These are phyloP conservation scores for Calonectria fujianensis DNA, from an alignment of 2,329 filamentous ascomycete species.

Conservation along the genomic window DNA sequence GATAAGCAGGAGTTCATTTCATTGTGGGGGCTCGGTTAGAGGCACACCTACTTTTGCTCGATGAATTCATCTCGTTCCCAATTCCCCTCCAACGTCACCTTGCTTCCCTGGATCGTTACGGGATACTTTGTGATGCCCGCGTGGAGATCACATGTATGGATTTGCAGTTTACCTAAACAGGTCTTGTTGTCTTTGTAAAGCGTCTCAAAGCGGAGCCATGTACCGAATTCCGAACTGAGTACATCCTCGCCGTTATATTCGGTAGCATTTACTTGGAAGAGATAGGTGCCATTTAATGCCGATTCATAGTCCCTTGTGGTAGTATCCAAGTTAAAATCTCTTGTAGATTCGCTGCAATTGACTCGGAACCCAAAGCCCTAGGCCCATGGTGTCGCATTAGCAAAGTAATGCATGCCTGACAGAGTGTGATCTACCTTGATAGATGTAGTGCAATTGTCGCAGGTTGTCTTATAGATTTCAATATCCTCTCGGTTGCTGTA, in stretches of 20 bases:
- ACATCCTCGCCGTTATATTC: constrained; percentile 37
- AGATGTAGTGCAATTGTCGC: constrained; percentile 39
- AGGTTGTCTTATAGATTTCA: not conserved
- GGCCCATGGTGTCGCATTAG: no score
- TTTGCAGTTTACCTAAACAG: constrained; percentile 40
- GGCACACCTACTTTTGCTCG: constrained; percentile 38
- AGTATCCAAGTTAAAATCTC: constrained; percentile 39
- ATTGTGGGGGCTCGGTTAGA: no score
- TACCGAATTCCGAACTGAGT: constrained; percentile 27
- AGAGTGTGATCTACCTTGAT: constrained; percentile 24
- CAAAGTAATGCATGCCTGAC: no score
- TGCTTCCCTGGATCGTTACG: constrained; percentile 25
- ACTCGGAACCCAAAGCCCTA: constrained; percentile 45
- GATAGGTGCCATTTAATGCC: constrained; percentile 38
- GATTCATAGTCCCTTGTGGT: not conserved
- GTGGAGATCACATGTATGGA: constrained; percentile 49
- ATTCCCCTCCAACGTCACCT: constrained; percentile 37
- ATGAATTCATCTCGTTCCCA: constrained; percentile 49
- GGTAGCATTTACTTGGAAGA: constrained; percentile 47
- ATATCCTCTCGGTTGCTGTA: not conserved
- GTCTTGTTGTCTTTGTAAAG: constrained; percentile 43
- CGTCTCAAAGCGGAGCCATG: constrained; percentile 45
- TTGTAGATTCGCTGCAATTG: constrained; percentile 43
- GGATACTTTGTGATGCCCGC: constrained; percentile 45
- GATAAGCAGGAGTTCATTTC: no score